Conservation (phyloP, 108 stramenopile species). For the Mediolabrus comicus region DNA sequence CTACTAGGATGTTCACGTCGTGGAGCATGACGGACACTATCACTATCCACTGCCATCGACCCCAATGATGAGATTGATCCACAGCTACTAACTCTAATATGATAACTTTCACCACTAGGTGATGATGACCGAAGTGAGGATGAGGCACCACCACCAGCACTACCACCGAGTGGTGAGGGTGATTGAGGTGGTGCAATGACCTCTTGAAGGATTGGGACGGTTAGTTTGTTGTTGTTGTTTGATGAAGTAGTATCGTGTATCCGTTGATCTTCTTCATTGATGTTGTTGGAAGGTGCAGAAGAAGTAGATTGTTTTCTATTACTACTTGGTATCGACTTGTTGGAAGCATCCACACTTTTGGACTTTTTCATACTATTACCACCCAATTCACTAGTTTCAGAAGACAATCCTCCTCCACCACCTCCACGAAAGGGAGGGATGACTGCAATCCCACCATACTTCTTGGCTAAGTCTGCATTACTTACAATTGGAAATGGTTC, state of each 20-base stretch:
- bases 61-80: conserved; percentile 38
- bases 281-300: not conserved
- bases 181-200: conserved; percentile 14
- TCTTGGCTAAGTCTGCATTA: not conserved
- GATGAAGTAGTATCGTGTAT: not conserved
- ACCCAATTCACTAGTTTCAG: not conserved
- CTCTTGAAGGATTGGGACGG: conserved; percentile 2
- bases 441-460: conserved; percentile 7
- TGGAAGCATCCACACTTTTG: not conserved
- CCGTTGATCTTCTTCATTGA: not conserved
- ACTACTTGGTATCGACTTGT: not conserved
- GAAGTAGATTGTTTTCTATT: too few relatives aligned
- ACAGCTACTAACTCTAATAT: conserved; percentile 27
- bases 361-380: not conserved
- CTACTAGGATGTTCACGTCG: not conserved
- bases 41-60: conserved; percentile 28
- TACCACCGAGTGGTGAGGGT: conserved; percentile 2
- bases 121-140: not conserved
- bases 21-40: not conserved
- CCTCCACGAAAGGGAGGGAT: conserved; percentile 30
- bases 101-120: conserved; percentile 19
- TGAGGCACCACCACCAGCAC: too few relatives aligned
- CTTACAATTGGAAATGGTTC: not conserved
- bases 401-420: not conserved
- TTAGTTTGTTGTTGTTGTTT: conserved; percentile 4